These are phyloP conservation scores for Plantago major DNA, from an alignment of 257 asterid genomes.

Conservation along the genomic window DNA sequence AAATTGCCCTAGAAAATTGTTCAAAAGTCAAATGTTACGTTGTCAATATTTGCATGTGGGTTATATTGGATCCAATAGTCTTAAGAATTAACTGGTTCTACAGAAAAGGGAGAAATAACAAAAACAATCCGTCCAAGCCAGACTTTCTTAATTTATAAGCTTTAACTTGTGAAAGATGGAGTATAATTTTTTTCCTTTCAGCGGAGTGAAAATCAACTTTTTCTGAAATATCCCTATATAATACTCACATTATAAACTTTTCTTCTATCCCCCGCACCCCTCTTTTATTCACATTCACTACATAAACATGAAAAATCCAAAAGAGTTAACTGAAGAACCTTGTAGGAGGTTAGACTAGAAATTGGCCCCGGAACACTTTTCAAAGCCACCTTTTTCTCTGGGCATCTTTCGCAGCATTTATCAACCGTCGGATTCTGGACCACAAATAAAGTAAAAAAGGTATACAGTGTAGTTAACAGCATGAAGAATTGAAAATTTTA, in stretches of 20 bases:
- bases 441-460: background rate
- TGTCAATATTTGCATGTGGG: no score
- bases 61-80: no score
- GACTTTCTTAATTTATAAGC: no score
- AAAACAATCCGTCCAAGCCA: no score
- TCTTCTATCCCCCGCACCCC: background rate
- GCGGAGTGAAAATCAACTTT: no score
- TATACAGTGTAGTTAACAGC: background rate
- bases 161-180: no score
- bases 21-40: no score
- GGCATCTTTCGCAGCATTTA: slow-evolving; percentile 79
- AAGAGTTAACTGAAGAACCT: slow-evolving; percentile 33
- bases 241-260: background rate
- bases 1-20: no score
- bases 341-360: slow-evolving; percentile 47
- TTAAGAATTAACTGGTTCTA: no score
- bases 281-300: background rate
- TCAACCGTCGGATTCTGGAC: slow-evolving; percentile 60
- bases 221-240: no score
- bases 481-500: background rate
- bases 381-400: slow-evolving; percentile 62
- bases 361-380: slow-evolving; percentile 68
- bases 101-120: no score
- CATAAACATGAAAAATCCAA: background rate
- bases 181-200: no score